These are phyloP conservation scores for Vinca minor DNA, from an alignment of 257 asterid species.

Conservation along the genomic window DNA sequence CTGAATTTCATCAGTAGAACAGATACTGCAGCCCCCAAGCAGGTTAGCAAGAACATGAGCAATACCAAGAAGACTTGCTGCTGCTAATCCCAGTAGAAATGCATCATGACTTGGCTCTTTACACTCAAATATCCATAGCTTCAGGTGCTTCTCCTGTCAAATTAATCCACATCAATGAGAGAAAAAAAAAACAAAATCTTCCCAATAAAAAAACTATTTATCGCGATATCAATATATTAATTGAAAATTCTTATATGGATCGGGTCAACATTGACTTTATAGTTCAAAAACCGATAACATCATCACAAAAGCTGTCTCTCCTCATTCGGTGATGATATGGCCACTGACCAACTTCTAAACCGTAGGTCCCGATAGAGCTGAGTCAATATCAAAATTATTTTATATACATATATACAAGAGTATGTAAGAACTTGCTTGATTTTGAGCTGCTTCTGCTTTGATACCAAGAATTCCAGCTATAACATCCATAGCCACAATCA, in stretches of 20 bases:
- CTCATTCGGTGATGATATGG: no score
- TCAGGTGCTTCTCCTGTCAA: slow-evolving; percentile 58
- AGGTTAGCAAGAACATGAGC: slow-evolving; percentile 67
- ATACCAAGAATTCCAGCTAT: slow-evolving; percentile 66
- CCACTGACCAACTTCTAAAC: no score
- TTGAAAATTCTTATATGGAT: no score
- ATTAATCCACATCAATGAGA: not conserved
- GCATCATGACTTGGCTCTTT: slow-evolving; percentile 87
- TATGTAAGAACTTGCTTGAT: slow-evolving; percentile 37
- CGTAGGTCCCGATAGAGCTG: no score
- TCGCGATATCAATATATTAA: no score
- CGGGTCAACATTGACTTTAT: no score
- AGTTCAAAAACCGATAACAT: no score
- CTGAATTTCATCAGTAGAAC: slow-evolving; percentile 33
- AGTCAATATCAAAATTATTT: no score
- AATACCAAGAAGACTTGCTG: slow-evolving; percentile 44
- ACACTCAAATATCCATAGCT: slow-evolving; percentile 76
- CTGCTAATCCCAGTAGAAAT: slow-evolving; percentile 56
- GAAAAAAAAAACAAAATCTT: not conserved
- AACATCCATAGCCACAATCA: slow-evolving; percentile 63
- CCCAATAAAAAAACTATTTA: no score
- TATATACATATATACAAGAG: not conserved
- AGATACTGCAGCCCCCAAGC: slow-evolving; percentile 52
- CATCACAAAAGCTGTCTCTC: no score
- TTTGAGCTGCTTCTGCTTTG: slow-evolving; percentile 76